phyloP scores from a whole-genome alignment of 2,329 filamentous ascomycete genomes.

The Penicillium concentricum region DNA sequence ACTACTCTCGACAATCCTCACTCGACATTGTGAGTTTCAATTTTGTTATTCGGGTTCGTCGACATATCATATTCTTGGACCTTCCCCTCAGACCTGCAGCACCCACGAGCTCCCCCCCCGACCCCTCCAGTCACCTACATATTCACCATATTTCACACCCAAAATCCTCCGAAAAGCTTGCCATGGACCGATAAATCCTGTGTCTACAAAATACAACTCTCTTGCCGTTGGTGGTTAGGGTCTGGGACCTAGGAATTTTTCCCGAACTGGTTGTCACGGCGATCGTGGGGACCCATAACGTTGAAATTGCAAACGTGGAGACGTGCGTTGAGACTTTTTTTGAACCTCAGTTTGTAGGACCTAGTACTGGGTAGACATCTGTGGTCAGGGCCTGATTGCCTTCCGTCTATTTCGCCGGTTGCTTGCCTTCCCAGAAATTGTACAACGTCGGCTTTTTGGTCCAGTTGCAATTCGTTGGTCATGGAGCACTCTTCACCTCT shows the following conservation, averaged over 20 bases:
- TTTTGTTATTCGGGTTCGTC: slow-evolving; percentile 5
- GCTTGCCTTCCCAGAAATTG: slow-evolving; percentile 1
- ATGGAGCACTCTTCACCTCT: slow-evolving; percentile 96
- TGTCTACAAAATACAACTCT: slow-evolving; percentile 20
- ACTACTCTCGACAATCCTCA: slow-evolving; percentile 25
- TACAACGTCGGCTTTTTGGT: slow-evolving; percentile 12
- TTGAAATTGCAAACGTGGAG: slow-evolving; percentile 15
- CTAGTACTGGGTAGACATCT: slow-evolving; percentile 6
- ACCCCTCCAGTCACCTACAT: slow-evolving; percentile 20
- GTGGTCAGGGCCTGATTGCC: neutral
- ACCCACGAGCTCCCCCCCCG: slow-evolving; percentile 22
- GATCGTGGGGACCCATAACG: slow-evolving; percentile 15
- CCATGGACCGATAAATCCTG: slow-evolving; percentile 32
- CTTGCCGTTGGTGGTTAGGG: slow-evolving; percentile 19
- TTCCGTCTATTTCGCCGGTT: neutral
- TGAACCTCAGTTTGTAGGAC: slow-evolving; percentile 10
- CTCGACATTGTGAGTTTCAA: slow-evolving; percentile 7
- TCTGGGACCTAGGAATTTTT: slow-evolving; percentile 12
- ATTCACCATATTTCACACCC: neutral
- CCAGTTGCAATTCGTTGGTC: slow-evolving; percentile 18
- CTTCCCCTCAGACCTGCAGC: slow-evolving; percentile 9
- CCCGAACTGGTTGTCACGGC: slow-evolving; percentile 11
- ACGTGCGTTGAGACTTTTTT: slow-evolving; percentile 4
- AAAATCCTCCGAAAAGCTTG: slow-evolving; percentile 10
- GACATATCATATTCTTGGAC: slow-evolving; percentile 1